Conservation (phyloP, 805 yeast genomes). For the Candida sithepensis region DNA sequence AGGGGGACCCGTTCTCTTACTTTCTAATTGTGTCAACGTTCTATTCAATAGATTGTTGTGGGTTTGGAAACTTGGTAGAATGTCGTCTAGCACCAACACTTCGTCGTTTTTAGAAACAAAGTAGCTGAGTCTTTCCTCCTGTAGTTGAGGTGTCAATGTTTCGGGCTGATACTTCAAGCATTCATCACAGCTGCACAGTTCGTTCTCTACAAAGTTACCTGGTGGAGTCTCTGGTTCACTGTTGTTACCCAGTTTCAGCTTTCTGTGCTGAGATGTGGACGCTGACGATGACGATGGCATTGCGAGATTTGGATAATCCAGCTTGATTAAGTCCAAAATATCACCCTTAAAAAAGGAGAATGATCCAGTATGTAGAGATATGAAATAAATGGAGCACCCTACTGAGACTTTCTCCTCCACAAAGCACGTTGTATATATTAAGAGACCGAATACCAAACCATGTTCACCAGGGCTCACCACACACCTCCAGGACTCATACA, state of each 20-base stretch:
- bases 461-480: too few relatives aligned
- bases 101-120: conserved; percentile 10
- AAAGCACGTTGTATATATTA: too few relatives aligned
- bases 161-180: conserved; percentile 12
- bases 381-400: too few relatives aligned
- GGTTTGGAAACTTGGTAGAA: conserved; percentile 66
- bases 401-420: too few relatives aligned
- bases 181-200: conserved; percentile 10
- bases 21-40: conserved; percentile 16
- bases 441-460: too few relatives aligned
- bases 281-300: neutral
- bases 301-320: too few relatives aligned
- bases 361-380: too few relatives aligned
- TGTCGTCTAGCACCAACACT: conserved; percentile 39
- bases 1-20: conserved; percentile 2
- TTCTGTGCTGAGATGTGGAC: neutral
- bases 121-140: conserved; percentile 5
- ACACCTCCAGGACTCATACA: too few relatives aligned
- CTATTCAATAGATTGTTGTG: conserved; percentile 39
- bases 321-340: too few relatives aligned
- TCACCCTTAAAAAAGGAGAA: too few relatives aligned
- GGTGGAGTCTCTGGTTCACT: neutral
- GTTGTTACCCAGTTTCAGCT: too few relatives aligned
- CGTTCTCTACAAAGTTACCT: neutral
- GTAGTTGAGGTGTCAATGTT: conserved; percentile 8